phyloP scores from a whole-genome alignment of 192 early-diverging fungal genomes.

The Paraglomus brasilianum region DNA sequence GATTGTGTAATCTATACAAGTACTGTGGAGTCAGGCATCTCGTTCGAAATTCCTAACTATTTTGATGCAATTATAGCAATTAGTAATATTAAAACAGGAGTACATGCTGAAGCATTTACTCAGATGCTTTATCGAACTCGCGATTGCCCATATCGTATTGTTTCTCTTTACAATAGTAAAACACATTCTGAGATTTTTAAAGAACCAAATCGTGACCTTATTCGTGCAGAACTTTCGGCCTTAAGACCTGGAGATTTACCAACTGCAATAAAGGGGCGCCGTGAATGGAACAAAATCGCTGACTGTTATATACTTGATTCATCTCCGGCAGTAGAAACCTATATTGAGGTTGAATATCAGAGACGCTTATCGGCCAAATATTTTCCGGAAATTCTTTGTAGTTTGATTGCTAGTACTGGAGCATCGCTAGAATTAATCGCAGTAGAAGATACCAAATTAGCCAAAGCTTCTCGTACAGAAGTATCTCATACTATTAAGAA shows the following conservation, averaged over 20 bases:
- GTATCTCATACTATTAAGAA: conserved; percentile 27
- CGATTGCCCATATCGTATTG: conserved; percentile 6
- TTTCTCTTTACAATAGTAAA: conserved; percentile 29
- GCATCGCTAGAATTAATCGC: conserved; percentile 19
- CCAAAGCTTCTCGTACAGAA: too few relatives aligned
- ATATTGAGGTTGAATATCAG: conserved; percentile 28
- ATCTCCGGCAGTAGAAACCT: conserved; percentile 17
- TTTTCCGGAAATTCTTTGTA: conserved; percentile 27
- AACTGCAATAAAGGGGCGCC: conserved; percentile 19
- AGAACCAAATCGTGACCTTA: conserved; percentile 18
- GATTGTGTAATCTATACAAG: conserved; percentile 27
- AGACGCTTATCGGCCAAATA: conserved; percentile 26
- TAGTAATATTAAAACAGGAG: conserved; percentile 20
- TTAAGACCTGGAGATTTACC: conserved; percentile 23
- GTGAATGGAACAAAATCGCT: conserved; percentile 21
- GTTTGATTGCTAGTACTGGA: conserved; percentile 21
- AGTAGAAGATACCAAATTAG: conserved; percentile 3
- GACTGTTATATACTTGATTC: conserved; percentile 17
- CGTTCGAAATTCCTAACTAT: conserved; percentile 18
- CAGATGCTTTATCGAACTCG: conserved; percentile 13
- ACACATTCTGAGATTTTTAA: conserved; percentile 11
- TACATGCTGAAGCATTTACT: conserved; percentile 21
- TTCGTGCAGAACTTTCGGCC: conserved; percentile 21
- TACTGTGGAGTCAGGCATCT: conserved; percentile 11
- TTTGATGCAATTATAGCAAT: conserved; percentile 28